Evolutionary conservation across 192 early-diverging fungal species (phyloP).

Genomic region (Backusella luteola): DNA sequence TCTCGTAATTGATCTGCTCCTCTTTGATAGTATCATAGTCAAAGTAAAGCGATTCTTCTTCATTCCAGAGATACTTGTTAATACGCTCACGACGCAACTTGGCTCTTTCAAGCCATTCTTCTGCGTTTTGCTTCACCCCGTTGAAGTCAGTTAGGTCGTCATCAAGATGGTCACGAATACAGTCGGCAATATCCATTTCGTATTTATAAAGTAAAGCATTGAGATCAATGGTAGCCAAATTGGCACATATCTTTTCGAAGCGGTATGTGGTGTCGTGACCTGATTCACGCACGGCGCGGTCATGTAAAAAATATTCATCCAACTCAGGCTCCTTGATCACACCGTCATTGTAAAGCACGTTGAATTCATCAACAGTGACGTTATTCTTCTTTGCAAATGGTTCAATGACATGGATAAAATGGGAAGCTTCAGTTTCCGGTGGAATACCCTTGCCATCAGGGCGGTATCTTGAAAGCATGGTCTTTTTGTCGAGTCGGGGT

Average conservation of each 20-base stretch:
- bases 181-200: slow-evolving; percentile 83
- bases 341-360: slow-evolving; percentile 63
- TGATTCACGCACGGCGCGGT: slow-evolving; percentile 93
- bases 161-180: slow-evolving; percentile 61
- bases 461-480: slow-evolving; percentile 81
- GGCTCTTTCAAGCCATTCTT: slow-evolving; percentile 66
- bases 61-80: slow-evolving; percentile 85
- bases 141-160: slow-evolving; percentile 48
- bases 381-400: slow-evolving; percentile 73
- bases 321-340: slow-evolving; percentile 77
- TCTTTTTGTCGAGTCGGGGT: slow-evolving; percentile 71
- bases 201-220: slow-evolving; percentile 94
- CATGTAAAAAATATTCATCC: slow-evolving; percentile 96
- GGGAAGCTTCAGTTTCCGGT: slow-evolving; percentile 92
- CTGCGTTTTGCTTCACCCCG: slow-evolving; percentile 46
- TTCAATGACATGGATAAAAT: slow-evolving; percentile 83
- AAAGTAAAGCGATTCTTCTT: slow-evolving; percentile 74
- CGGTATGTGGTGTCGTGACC: slow-evolving; percentile 96
- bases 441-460: slow-evolving; percentile 92
- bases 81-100: slow-evolving; percentile 60
- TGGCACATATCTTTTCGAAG: slow-evolving; percentile 86
- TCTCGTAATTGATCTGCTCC: slow-evolving; percentile 77
- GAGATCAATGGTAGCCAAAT: slow-evolving; percentile 90
- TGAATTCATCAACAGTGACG: slow-evolving; percentile 71
- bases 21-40: slow-evolving; percentile 80